phyloP scores from a whole-genome alignment of 192 early-diverging fungal species.

The Gamsiella multidivaricata region DNA sequence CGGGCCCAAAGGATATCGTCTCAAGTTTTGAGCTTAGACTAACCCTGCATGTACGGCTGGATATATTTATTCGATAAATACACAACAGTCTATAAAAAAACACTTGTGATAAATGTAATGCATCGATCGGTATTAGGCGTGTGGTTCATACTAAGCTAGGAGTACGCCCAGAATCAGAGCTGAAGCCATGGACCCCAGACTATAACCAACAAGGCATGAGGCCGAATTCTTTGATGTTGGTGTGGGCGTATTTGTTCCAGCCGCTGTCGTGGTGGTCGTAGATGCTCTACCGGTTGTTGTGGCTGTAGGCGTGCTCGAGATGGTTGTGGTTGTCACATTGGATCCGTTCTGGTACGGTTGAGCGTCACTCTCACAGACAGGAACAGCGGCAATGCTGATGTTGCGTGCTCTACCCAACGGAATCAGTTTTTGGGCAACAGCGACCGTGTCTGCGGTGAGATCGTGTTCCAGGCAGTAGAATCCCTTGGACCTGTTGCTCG shows the following conservation, averaged over 20 bases:
- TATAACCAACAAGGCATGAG: no score
- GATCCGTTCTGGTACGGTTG: conserved; percentile 16
- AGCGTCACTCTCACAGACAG: conserved; percentile 13
- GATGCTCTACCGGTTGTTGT: neutral
- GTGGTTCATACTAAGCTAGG: no score
- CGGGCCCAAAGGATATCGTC: conserved; percentile 35
- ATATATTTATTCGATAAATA: no score
- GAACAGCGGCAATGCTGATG: conserved; percentile 6
- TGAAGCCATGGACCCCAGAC: no score
- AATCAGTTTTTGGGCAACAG: conserved; percentile 13
- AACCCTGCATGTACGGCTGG: neutral
- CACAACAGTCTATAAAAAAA: neutral
- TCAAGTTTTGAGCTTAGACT: conserved; percentile 21
- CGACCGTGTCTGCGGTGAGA: neutral
- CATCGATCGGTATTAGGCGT: no score
- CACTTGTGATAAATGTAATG: neutral
- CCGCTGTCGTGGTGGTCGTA: no score
- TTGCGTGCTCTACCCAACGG: neutral
- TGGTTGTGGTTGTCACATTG: neutral
- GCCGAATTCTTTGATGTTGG: no score
- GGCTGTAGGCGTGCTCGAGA: neutral
- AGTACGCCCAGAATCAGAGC: no score
- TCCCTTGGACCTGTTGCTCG: conserved; percentile 2
- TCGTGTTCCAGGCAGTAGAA: conserved; percentile 32
- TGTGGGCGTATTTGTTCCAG: no score